Percentiles rank a stretch among this genome's conserved stretches.
These are phyloP conservation scores for Mortierella hygrophila DNA, from an alignment of 192 early-diverging fungal species.

Conservation along the genomic window DNA sequence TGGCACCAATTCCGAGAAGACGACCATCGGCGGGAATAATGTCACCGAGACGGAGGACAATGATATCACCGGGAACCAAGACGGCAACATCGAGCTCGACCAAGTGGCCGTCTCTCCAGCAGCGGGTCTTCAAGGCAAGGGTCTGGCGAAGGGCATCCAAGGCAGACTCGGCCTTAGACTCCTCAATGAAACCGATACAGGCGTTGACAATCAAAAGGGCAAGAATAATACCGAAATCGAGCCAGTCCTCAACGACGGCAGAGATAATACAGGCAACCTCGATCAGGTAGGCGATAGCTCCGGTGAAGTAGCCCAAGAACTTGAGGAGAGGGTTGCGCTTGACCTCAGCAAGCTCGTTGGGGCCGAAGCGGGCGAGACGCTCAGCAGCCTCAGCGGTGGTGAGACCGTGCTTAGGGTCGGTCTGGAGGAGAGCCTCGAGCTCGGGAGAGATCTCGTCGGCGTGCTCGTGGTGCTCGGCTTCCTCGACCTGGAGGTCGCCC, in stretches of 20 bases:
- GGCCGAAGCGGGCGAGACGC: slow-evolving; percentile 81
- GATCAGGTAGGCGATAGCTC: slow-evolving; percentile 88
- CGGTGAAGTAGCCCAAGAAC: slow-evolving; percentile 88
- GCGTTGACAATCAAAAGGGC: slow-evolving; percentile 88
- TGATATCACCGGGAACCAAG: slow-evolving; percentile 93
- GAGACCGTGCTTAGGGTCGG: slow-evolving; percentile 83
- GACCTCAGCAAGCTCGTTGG: slow-evolving; percentile 85
- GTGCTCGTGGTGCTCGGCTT: slow-evolving; percentile 80
- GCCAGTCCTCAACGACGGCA: slow-evolving; percentile 70
- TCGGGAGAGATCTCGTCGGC: slow-evolving; percentile 84
- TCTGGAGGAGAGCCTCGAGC: slow-evolving; percentile 85
- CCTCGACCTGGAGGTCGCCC: slow-evolving; percentile 67
- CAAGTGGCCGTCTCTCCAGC: slow-evolving; percentile 82
- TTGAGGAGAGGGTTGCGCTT: slow-evolving; percentile 88
- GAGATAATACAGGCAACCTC: slow-evolving; percentile 89
- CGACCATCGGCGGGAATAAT: slow-evolving; percentile 93
- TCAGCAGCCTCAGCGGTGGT: slow-evolving; percentile 76
- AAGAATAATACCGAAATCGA: slow-evolving; percentile 87
- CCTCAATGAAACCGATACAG: slow-evolving; percentile 92
- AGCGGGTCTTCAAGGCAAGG: slow-evolving; percentile 86
- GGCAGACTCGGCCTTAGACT: slow-evolving; percentile 92
- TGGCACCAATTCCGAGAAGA: slow-evolving; percentile 79
- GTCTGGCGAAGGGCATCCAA: slow-evolving; percentile 95
- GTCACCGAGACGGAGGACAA: slow-evolving; percentile 92
- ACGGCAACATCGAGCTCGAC: slow-evolving; percentile 77